Evolutionary conservation across 805 yeast species (phyloP).

Genomic region (Starmerella stigmatis): DNA sequence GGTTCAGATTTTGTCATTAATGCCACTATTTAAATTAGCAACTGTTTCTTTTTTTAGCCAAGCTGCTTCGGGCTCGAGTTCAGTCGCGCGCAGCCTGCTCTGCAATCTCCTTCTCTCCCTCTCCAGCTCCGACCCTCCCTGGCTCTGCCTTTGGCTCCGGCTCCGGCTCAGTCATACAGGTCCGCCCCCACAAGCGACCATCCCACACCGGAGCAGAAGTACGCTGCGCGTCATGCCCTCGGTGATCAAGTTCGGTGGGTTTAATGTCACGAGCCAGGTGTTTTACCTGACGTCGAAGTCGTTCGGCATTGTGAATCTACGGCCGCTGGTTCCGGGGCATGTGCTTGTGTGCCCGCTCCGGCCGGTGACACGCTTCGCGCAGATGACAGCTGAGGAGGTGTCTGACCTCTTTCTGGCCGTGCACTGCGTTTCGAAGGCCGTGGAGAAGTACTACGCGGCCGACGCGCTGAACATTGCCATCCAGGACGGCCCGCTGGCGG

Average conservation of each 20-base stretch:
- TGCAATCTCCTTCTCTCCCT: no score
- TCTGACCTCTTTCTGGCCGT: conserved; percentile 68
- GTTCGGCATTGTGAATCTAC: conserved; percentile 79
- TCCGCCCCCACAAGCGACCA: no score
- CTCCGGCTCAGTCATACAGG: no score
- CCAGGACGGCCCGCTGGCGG: conserved; percentile 94
- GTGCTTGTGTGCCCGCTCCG: conserved; percentile 80
- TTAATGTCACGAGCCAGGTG: conserved; percentile 31
- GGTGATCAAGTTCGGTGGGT: conserved; percentile 27
- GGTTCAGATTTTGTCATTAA: no score
- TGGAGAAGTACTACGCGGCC: conserved; percentile 58
- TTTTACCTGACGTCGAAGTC: conserved; percentile 50
- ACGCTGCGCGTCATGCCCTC: background rate
- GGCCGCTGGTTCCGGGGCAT: conserved; percentile 92
- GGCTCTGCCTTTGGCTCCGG: no score
- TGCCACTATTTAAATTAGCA: no score
- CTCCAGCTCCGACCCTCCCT: no score
- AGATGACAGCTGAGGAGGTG: conserved; percentile 57
- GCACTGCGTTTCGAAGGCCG: conserved; percentile 58
- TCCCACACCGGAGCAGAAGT: no score
- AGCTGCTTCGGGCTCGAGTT: no score
- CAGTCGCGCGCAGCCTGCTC: no score
- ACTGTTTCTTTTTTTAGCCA: no score
- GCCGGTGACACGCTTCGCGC: conserved; percentile 53
- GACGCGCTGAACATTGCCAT: conserved; percentile 82